phyloP scores from a whole-genome alignment of 805 yeast genomes.

The Spathaspora passalidarum region DNA sequence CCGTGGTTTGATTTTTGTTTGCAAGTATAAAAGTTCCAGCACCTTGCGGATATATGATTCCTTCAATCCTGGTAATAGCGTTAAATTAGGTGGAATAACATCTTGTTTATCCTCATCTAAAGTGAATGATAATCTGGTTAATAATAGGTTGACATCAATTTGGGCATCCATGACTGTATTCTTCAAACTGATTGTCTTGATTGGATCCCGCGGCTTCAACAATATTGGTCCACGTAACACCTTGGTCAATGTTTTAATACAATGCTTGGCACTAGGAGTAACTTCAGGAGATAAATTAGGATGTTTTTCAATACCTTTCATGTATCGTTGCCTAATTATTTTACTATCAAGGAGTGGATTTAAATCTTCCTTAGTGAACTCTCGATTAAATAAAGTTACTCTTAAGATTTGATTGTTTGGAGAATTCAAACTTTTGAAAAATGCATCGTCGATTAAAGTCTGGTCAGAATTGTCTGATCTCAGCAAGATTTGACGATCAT shows the following conservation, averaged over 20 bases:
- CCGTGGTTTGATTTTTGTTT: slow-evolving; percentile 16
- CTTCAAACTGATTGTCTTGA: slow-evolving; percentile 54
- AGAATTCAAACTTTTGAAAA: slow-evolving; percentile 24
- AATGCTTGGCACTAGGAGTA: slow-evolving; percentile 53
- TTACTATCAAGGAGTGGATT: slow-evolving; percentile 43
- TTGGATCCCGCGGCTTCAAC: slow-evolving; percentile 39
- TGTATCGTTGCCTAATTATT: slow-evolving; percentile 51
- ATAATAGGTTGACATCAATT: slow-evolving; percentile 53
- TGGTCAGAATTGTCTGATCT: slow-evolving; percentile 5
- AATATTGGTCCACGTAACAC: slow-evolving; percentile 67
- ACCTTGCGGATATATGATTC: slow-evolving; percentile 56
- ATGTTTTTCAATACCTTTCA: slow-evolving; percentile 29
- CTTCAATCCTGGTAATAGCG: slow-evolving; percentile 20
- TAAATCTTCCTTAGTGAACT: slow-evolving; percentile 48
- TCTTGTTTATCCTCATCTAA: slow-evolving; percentile 23
- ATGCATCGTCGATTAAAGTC: slow-evolving; percentile 32
- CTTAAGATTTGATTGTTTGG: slow-evolving; percentile 35
- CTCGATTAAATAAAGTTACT: slow-evolving; percentile 51
- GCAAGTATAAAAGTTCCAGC: slow-evolving; percentile 46
- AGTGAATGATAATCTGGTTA: slow-evolving; percentile 45
- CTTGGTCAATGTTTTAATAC: slow-evolving; percentile 59
- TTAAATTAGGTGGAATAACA: slow-evolving; percentile 49
- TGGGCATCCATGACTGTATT: slow-evolving; percentile 54
- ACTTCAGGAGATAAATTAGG: slow-evolving; percentile 26
- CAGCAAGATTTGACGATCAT: slow-evolving; percentile 22